These are phyloP conservation scores for Ulmus americana DNA, from an alignment of 331 rosid species.

Conservation along the genomic window DNA sequence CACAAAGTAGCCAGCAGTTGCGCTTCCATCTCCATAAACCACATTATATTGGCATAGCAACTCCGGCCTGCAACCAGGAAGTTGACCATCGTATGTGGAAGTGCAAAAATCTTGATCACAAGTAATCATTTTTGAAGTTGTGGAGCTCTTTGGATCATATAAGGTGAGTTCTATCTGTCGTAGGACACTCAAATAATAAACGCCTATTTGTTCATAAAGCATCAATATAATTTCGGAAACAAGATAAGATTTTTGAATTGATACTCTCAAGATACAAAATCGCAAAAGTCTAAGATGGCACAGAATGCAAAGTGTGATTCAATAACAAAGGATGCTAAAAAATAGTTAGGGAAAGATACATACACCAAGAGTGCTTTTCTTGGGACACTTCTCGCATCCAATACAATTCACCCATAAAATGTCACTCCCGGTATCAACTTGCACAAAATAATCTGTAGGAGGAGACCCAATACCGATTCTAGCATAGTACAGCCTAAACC, in stretches of 20 bases:
- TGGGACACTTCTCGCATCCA: slow-evolving; percentile 69
- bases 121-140: slow-evolving; percentile 40
- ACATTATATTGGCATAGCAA: slow-evolving; percentile 55
- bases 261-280: neutral
- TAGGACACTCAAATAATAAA: slow-evolving; percentile 22
- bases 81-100: slow-evolving; percentile 38
- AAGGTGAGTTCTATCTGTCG: slow-evolving; percentile 59
- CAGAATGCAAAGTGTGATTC: neutral
- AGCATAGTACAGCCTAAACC: slow-evolving; percentile 68
- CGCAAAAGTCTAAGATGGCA: neutral
- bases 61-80: slow-evolving; percentile 47
- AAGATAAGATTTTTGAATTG: neutral
- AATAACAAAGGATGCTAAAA: neutral
- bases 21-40: slow-evolving; percentile 82
- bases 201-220: slow-evolving; percentile 5
- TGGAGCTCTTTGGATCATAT: slow-evolving; percentile 54
- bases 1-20: slow-evolving; percentile 64
- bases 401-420: slow-evolving; percentile 72
- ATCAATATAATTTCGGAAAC: slow-evolving; percentile 13
- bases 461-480: slow-evolving; percentile 81
- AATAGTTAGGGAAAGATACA: slow-evolving; percentile 15
- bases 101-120: slow-evolving; percentile 68
- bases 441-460: slow-evolving; percentile 58
- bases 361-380: slow-evolving; percentile 63
- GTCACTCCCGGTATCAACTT: slow-evolving; percentile 98